Conservation (phyloP, 2,329 filamentous ascomycete species). For the Xylaria arbuscula region DNA sequence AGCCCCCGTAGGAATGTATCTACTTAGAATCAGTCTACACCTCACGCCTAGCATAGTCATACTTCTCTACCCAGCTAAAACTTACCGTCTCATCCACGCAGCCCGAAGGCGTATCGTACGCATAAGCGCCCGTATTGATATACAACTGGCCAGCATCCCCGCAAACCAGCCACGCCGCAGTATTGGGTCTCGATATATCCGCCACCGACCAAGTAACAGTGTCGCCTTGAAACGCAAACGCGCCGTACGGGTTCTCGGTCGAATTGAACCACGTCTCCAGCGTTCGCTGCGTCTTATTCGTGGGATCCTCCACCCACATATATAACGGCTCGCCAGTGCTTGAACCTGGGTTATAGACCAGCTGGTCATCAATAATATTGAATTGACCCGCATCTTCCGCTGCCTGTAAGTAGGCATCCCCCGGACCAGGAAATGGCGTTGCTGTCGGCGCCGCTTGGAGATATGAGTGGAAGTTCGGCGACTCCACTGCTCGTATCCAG, state of each 20-base stretch:
- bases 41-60: not conserved
- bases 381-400: constrained; percentile 63
- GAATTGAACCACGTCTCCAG: constrained; percentile 64
- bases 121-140: constrained; percentile 69
- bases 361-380: constrained; percentile 65
- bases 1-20: constrained; percentile 37
- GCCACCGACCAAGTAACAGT: constrained; percentile 64
- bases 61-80: constrained; percentile 22
- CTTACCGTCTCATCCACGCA: constrained; percentile 69
- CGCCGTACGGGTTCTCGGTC: constrained; percentile 64
- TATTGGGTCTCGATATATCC: constrained; percentile 63
- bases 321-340: constrained; percentile 52
- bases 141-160: constrained; percentile 60
- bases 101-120: constrained; percentile 66
- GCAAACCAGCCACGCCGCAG: constrained; percentile 70
- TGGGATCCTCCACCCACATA: constrained; percentile 60
- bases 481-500: constrained; percentile 39
- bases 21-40: constrained; percentile 17
- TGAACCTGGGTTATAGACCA: constrained; percentile 57
- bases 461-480: constrained; percentile 40
- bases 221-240: constrained; percentile 69
- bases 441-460: constrained; percentile 39
- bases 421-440: constrained; percentile 35
- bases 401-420: constrained; percentile 33
- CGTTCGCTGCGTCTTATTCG: constrained; percentile 58